Evolutionary conservation across 2,329 filamentous ascomycete genomes (phyloP).

Genomic region (Xylariaceae sp.): DNA sequence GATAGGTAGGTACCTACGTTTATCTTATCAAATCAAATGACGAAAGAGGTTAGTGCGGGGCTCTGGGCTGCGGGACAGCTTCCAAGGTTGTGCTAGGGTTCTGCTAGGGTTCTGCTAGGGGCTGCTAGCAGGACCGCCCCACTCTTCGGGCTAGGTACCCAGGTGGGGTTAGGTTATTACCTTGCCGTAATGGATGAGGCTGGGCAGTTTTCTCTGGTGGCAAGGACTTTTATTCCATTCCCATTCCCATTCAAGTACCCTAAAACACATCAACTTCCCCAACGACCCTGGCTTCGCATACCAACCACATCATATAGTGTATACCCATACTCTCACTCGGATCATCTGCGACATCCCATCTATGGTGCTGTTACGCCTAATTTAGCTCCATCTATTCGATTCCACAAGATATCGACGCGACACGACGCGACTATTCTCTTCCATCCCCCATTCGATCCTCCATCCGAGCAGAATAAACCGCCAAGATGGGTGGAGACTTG

Average conservation of each 20-base stretch:
- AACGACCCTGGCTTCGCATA: background rate
- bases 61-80: background rate
- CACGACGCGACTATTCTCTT: slow-evolving; percentile 4
- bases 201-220: slow-evolving; percentile 20
- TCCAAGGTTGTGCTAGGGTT: no score
- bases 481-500: slow-evolving; percentile 84
- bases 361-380: background rate
- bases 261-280: background rate
- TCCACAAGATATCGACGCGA: background rate
- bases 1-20: slow-evolving; percentile 1
- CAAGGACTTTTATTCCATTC: background rate
- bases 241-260: background rate
- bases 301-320: background rate
- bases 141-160: no score
- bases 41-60: slow-evolving; percentile 27
- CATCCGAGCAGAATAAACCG: background rate
- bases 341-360: background rate
- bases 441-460: background rate
- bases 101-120: no score
- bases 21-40: background rate
- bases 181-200: no score
- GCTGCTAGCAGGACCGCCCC: no score
- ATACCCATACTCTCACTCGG: background rate
- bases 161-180: no score
- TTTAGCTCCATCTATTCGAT: background rate